A percentile compares a stretch with the other conserved stretches of the same genome.
Evolutionary conservation across 1,284 basidiomycete species (phyloP).

Genomic region (Boletus semigastroideus): DNA sequence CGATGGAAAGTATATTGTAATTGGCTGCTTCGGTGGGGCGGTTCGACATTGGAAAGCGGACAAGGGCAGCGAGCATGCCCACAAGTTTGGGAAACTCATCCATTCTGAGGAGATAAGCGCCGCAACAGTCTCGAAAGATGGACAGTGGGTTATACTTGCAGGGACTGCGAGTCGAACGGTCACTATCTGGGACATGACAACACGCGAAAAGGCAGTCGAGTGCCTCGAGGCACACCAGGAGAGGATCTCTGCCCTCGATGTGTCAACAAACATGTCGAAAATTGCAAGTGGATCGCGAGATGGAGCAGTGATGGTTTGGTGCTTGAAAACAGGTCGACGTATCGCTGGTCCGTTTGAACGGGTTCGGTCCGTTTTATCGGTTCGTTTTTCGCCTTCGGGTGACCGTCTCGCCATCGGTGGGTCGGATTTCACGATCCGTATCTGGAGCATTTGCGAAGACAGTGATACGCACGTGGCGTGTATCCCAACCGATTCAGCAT

Average conservation of each 20-base stretch:
- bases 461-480: background rate
- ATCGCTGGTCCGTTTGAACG: constrained; percentile 19
- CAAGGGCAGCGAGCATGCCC: background rate
- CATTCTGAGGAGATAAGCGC: background rate
- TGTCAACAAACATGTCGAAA: constrained; percentile 17
- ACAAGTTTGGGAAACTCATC: background rate
- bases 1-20: constrained; percentile 9
- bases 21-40: constrained; percentile 2
- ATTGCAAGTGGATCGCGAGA: constrained; percentile 23
- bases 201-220: constrained; percentile 4
- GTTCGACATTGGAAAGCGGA: constrained; percentile 12
- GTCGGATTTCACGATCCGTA: constrained; percentile 6
- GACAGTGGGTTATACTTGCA: constrained; percentile 15
- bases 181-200: constrained; percentile 11
- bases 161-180: constrained; percentile 5
- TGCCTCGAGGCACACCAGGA: constrained; percentile 15
- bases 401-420: constrained; percentile 17
- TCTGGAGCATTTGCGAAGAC: constrained; percentile 9
- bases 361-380: constrained; percentile 3
- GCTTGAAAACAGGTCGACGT: constrained; percentile 11
- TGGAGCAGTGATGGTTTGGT: constrained; percentile 24
- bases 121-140: constrained; percentile 16
- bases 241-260: constrained; percentile 19
- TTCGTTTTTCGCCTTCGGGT: constrained; percentile 21
- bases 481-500: constrained; percentile 2